phyloP scores from a whole-genome alignment of 306 rosid genomes.

The Pueraria montana region DNA sequence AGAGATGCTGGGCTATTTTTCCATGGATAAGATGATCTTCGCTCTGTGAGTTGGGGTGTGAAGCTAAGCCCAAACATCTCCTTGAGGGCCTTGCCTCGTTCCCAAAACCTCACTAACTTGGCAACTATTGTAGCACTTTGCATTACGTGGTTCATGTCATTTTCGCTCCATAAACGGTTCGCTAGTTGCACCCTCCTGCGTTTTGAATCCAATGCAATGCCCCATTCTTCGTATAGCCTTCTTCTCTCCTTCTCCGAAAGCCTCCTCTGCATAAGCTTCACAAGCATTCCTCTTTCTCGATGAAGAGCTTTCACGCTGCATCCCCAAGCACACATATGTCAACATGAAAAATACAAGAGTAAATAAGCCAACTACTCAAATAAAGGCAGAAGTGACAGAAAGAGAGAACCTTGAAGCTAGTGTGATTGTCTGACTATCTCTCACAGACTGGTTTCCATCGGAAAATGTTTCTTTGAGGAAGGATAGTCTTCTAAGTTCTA shows the following conservation, averaged over 20 bases:
- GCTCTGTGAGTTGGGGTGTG: slow-evolving; percentile 62
- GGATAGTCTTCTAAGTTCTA: slow-evolving; percentile 84
- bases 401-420: slow-evolving; percentile 76
- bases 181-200: slow-evolving; percentile 91
- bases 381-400: slow-evolving; percentile 22
- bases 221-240: slow-evolving; percentile 78
- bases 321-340: slow-evolving; percentile 35
- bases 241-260: slow-evolving; percentile 75
- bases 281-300: slow-evolving; percentile 81
- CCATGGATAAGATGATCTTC: slow-evolving; percentile 83
- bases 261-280: slow-evolving; percentile 84
- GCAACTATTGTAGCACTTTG: slow-evolving; percentile 90
- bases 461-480: slow-evolving; percentile 86
- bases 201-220: slow-evolving; percentile 77
- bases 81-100: slow-evolving; percentile 82
- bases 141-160: slow-evolving; percentile 68
- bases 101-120: slow-evolving; percentile 78
- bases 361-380: background rate
- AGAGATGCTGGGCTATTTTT: slow-evolving; percentile 67
- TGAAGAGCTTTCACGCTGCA: slow-evolving; percentile 76
- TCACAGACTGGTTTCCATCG: slow-evolving; percentile 62
- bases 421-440: slow-evolving; percentile 70
- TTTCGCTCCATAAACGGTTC: slow-evolving; percentile 70
- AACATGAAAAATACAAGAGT: slow-evolving; percentile 5
- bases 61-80: slow-evolving; percentile 98